Evolutionary conservation across 306 rosid species (phyloP).

Genomic region (Medicago arabica): DNA sequence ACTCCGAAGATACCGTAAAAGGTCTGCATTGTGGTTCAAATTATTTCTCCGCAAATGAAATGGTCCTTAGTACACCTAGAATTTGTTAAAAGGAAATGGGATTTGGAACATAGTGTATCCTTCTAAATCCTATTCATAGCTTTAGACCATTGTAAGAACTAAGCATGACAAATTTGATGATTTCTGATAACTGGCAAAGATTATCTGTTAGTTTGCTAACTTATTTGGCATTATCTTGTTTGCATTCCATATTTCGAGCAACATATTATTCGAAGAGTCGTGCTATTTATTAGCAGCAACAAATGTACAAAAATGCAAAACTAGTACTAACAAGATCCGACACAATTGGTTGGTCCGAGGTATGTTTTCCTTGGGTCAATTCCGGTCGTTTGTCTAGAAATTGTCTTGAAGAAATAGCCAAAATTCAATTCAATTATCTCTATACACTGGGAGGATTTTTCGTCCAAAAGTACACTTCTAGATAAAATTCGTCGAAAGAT

Average conservation of each 20-base stretch:
- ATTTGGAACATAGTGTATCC: conserved; percentile 6
- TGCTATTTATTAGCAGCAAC: neutral
- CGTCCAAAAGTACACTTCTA: neutral
- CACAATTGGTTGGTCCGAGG: neutral
- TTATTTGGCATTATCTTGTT: neutral
- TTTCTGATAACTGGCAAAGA: conserved; percentile 14
- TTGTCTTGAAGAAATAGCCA: neutral
- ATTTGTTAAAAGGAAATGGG: conserved; percentile 4
- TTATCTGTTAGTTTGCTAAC: neutral
- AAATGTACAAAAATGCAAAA: neutral
- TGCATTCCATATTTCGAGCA: neutral
- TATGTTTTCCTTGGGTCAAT: neutral
- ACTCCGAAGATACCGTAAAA: conserved; percentile 55
- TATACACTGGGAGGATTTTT: too few relatives aligned
- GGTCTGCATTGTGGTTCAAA: conserved; percentile 72
- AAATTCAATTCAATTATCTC: too few relatives aligned
- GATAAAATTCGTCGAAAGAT: too few relatives aligned
- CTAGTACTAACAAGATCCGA: neutral
- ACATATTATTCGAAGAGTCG: neutral
- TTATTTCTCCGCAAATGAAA: conserved; percentile 53
- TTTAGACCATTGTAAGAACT: conserved; percentile 25
- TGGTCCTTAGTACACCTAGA: neutral
- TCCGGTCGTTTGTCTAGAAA: neutral
- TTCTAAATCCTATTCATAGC: neutral
- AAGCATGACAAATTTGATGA: conserved; percentile 15